phyloP scores from a whole-genome alignment of 2,329 filamentous ascomycete species.

The Microsporum audouinii region DNA sequence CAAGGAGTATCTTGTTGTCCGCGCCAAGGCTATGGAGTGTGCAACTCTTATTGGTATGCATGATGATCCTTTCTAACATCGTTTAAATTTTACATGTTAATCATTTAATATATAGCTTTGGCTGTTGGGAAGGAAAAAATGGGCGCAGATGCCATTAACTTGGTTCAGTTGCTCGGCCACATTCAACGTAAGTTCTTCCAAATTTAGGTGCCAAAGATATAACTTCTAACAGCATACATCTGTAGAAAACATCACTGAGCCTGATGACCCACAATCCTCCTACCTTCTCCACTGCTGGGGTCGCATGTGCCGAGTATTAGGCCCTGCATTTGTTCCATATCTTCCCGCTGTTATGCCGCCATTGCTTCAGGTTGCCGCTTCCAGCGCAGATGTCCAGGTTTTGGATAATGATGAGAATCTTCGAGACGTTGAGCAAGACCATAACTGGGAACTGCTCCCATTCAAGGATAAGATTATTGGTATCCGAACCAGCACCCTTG shows the following conservation, averaged over 20 bases:
- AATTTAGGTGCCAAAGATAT: neutral
- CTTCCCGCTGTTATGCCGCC: constrained; percentile 89
- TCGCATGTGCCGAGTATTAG: constrained; percentile 92
- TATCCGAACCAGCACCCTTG: constrained; percentile 90
- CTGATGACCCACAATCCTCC: constrained; percentile 90
- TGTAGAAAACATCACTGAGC: constrained; percentile 60
- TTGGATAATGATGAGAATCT: constrained; percentile 92
- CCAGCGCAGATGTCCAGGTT: constrained; percentile 94
- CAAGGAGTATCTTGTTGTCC: constrained; percentile 80
- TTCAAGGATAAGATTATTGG: constrained; percentile 97
- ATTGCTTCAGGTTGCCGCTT: constrained; percentile 75
- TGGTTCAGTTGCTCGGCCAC: constrained; percentile 75
- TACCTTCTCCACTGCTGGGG: constrained; percentile 99
- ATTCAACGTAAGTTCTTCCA: constrained; percentile 52
- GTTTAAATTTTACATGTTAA: neutral
- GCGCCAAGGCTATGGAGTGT: constrained; percentile 98
- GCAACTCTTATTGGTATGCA: constrained; percentile 66
- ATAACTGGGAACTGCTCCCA: constrained; percentile 94
- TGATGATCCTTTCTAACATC: neutral
- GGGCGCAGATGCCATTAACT: constrained; percentile 70
- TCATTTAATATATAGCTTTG: constrained; percentile 43
- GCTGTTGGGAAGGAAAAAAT: constrained; percentile 91
- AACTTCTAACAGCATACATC: constrained; percentile 6
- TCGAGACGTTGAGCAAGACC: constrained; percentile 82
- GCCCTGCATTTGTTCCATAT: constrained; percentile 82